Evolutionary conservation across 2,329 filamentous ascomycete genomes (phyloP).

Genomic region (Penicillium sp.): DNA sequence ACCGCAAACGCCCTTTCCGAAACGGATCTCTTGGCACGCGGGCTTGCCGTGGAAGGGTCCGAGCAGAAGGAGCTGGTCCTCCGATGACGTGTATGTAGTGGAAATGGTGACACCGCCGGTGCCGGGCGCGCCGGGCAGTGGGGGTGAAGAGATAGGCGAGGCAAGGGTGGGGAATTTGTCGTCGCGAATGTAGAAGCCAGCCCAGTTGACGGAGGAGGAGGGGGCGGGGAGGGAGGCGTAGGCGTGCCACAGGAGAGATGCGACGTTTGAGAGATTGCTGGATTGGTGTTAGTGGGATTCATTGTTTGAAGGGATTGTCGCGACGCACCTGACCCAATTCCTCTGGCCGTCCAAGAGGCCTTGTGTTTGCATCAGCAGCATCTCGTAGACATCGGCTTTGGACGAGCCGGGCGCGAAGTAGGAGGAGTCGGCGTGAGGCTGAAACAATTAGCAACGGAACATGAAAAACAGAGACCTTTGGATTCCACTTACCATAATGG

Average conservation of each 20-base stretch:
- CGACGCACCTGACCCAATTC: conserved; percentile 47
- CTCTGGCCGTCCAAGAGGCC: conserved; percentile 45
- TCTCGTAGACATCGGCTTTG: conserved; percentile 46
- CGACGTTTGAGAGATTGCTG: conserved; percentile 50
- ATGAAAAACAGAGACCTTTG: neutral
- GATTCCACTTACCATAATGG: conserved; percentile 1
- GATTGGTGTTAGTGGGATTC: conserved; percentile 2
- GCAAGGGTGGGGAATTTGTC: conserved; percentile 42
- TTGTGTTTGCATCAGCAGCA: conserved; percentile 41
- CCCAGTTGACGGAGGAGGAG: conserved; percentile 50
- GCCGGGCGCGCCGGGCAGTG: conserved; percentile 10
- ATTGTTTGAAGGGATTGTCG: neutral
- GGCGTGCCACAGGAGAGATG: conserved; percentile 53
- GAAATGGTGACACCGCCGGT: conserved; percentile 24
- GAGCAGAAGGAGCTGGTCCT: conserved; percentile 39
- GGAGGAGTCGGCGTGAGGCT: conserved; percentile 53
- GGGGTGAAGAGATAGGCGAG: conserved; percentile 23
- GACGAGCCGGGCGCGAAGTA: conserved; percentile 40
- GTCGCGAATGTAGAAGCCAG: conserved; percentile 50
- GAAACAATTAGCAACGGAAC: conserved; percentile 1
- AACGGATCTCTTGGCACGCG: conserved; percentile 50
- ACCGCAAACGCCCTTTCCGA: conserved; percentile 51
- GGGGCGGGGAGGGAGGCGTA: conserved; percentile 47
- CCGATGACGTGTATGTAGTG: conserved; percentile 22
- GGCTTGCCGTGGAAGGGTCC: conserved; percentile 53